These are phyloP conservation scores for Nannizzia gypsea DNA, from an alignment of 2,329 filamentous ascomycete species.

Conservation along the genomic window DNA sequence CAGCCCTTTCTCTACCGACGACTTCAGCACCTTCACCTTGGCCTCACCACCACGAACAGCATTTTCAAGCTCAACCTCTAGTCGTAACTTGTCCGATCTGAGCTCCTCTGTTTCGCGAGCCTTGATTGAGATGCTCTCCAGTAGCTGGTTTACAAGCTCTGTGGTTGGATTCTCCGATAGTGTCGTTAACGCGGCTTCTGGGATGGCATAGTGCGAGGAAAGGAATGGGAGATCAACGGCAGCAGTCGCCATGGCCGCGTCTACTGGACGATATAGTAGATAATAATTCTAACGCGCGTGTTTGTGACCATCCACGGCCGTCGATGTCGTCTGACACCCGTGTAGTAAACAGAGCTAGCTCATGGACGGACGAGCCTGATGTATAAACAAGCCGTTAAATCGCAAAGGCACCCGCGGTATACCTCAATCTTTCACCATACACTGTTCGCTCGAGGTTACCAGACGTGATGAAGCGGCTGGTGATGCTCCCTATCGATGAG, in stretches of 20 bases:
- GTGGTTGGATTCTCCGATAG: conserved; percentile 52
- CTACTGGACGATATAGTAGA: not conserved
- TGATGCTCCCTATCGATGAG: not conserved
- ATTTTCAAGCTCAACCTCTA: conserved; percentile 89
- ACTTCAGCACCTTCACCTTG: conserved; percentile 69
- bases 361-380: not conserved
- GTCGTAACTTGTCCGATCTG: conserved; percentile 74
- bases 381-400: not conserved
- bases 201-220: conserved; percentile 46
- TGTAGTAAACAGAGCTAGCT: not conserved
- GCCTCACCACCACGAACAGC: conserved; percentile 72
- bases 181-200: conserved; percentile 44
- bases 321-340: not conserved
- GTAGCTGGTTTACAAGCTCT: conserved; percentile 63
- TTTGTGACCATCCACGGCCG: conserved; percentile 3
- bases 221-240: conserved; percentile 49
- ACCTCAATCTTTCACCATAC: not conserved
- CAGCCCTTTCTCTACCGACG: conserved; percentile 67
- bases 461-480: not conserved
- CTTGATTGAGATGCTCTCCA: conserved; percentile 63
- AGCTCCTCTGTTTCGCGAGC: conserved; percentile 72
- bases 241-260: conserved; percentile 41
- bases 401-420: not conserved
- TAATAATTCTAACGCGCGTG: not conserved
- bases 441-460: not conserved